Base-by-base conservation (phyloP, 129 eudicot genomes). In the Silybum marianum region DNA sequence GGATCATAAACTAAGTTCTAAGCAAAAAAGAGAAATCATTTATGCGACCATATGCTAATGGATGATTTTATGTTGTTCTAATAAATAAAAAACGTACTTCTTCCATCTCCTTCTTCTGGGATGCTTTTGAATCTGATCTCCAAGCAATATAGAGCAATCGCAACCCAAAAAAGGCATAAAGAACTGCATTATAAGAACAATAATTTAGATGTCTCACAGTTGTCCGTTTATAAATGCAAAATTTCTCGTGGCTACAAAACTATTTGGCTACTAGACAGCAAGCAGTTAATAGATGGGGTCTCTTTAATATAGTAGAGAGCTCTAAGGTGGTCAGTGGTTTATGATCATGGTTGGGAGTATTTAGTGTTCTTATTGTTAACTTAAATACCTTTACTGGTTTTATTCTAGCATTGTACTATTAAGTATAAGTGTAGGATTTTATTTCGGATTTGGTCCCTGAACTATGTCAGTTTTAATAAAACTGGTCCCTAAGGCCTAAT, bases 111-210 rank as follows among this genome's bases (percentile, higher is more conserved):
- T 96, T 93, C 75, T 95, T 95, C 79, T 93, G 93, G 26, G 97
- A 88, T 83, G 90, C 91, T 78, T 96, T 93, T 76, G 99, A 81
- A 78, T 91, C 99, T 62, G 99, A 91, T 80, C 91, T 93, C 99
- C 99, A 96, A 25, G 99, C 99, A 81, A 96, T 93, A 77, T 96
- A 96, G 34, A 96, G 97, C 46, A 96, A 84, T 0, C 99, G 98
- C 71, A 96, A 48, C 69, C 99, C 99, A 80, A 96, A 96, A 77
- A 96, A 96, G 78, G 82, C 72, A 87, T 96, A 96, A 48, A 96
- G 99, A 76, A 93, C 99, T 96, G 95, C 90, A 93, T 78, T 26
- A 44, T 80, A 54, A 58, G 18, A 69, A 9, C 18, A 76, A 80
- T 42, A 77, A 23, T 39, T 80, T 63, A 77, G 65, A 75, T 62